Evolutionary conservation across 192 early-diverging fungal species (phyloP).

Genomic region (Podila clonocystis): DNA sequence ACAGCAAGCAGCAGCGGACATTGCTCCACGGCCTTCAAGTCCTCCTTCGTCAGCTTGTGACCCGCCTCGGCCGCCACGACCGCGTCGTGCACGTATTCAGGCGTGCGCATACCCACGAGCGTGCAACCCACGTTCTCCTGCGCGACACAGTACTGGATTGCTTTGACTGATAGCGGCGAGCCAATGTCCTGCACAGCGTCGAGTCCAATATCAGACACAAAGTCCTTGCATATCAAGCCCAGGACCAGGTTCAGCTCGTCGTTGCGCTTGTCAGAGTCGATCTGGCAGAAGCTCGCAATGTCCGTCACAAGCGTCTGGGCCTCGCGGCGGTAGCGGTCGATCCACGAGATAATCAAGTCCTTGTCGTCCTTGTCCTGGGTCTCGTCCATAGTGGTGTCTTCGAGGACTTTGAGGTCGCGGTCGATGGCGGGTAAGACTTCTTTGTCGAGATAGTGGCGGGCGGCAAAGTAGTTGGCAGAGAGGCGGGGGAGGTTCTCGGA

Average conservation of each 20-base stretch:
- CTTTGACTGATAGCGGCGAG: slow-evolving; percentile 64
- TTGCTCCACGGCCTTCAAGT: slow-evolving; percentile 48
- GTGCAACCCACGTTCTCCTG: slow-evolving; percentile 61
- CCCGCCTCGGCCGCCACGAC: slow-evolving; percentile 51
- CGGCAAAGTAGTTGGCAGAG: slow-evolving; percentile 70
- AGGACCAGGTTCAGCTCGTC: slow-evolving; percentile 63
- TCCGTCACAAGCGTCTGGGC: slow-evolving; percentile 31
- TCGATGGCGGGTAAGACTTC: slow-evolving; percentile 65
- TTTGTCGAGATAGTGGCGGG: slow-evolving; percentile 66
- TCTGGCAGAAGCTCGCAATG: slow-evolving; percentile 57
- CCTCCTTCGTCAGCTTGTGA: slow-evolving; percentile 32
- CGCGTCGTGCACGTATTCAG: slow-evolving; percentile 67
- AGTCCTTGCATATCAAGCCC: slow-evolving; percentile 46
- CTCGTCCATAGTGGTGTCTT: slow-evolving; percentile 20
- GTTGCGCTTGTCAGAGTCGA: slow-evolving; percentile 63
- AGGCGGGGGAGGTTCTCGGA: slow-evolving; percentile 71
- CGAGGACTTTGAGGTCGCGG: slow-evolving; percentile 58
- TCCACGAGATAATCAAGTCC: slow-evolving; percentile 56
- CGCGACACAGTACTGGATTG: slow-evolving; percentile 57
- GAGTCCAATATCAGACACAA: slow-evolving; percentile 38
- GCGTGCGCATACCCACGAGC: slow-evolving; percentile 71
- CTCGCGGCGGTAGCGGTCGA: slow-evolving; percentile 47
- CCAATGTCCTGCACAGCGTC: slow-evolving; percentile 32
- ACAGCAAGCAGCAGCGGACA: slow-evolving; percentile 42
- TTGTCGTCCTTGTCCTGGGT: slow-evolving; percentile 28